A percentile compares a stretch with the other conserved stretches of the same genome.
phyloP scores from a whole-genome alignment of 352 stramenopile species.

The Globisporangium yorkense region DNA sequence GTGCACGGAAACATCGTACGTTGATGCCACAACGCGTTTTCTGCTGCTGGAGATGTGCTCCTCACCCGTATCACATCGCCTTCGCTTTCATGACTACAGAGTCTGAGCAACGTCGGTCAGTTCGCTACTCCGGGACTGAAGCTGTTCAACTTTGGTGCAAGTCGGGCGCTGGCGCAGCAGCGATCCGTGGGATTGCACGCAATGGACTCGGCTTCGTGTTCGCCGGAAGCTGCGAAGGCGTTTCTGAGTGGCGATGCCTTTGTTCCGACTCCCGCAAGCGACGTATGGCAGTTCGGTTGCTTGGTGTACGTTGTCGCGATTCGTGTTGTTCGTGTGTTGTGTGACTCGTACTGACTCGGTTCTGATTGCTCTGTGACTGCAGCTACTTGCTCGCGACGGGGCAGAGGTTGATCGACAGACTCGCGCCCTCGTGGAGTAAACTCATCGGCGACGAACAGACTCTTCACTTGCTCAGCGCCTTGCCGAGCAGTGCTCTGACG shows the following conservation, averaged over 20 bases:
- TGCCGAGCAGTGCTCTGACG: conserved; percentile 45
- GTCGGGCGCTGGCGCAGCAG: conserved; percentile 29
- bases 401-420: conserved; percentile 27
- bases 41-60: not conserved
- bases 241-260: conserved; percentile 41
- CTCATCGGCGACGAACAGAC: conserved; percentile 26
- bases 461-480: conserved; percentile 47
- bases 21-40: not conserved
- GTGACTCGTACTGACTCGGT: not conserved
- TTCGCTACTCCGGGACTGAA: conserved; percentile 35
- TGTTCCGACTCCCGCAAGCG: conserved; percentile 33
- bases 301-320: conserved; percentile 36
- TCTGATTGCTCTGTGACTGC: not conserved
- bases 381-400: conserved; percentile 54
- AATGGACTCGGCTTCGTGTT: conserved; percentile 24
- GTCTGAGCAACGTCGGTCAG: conserved; percentile 34
- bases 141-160: conserved; percentile 38
- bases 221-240: conserved; percentile 43
- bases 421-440: conserved; percentile 37
- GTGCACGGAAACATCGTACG: conserved; percentile 66
- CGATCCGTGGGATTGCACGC: conserved; percentile 19
- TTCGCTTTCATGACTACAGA: conserved; percentile 12
- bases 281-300: conserved; percentile 78
- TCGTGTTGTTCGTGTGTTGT: not conserved
- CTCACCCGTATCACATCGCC: too few relatives aligned